These are phyloP conservation scores for Vittaforma corneae DNA, from an alignment of 371 early-diverging fungal genomes.

Conservation along the genomic window DNA sequence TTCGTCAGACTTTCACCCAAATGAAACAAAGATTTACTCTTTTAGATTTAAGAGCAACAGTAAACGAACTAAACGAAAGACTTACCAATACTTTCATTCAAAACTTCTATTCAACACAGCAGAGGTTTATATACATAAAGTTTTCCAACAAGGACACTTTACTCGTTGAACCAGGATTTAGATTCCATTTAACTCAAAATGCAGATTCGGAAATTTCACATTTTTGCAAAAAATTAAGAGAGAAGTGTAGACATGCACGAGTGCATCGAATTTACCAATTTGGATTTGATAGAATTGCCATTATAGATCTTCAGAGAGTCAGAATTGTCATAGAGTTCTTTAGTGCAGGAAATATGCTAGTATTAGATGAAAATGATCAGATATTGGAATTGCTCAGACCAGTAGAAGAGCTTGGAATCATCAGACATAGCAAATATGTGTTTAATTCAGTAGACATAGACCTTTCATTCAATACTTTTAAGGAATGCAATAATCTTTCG, in stretches of 20 bases:
- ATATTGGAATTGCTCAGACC: constrained; percentile 46
- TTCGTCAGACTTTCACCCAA: no score
- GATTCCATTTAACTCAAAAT: constrained; percentile 52
- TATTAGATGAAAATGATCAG: constrained; percentile 48
- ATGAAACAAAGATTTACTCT: constrained; percentile 59
- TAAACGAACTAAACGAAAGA: constrained; percentile 52
- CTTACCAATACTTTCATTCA: constrained; percentile 51
- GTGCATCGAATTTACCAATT: constrained; percentile 52
- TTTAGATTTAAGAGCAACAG: constrained; percentile 56
- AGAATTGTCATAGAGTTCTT: constrained; percentile 58
- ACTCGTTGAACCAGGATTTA: constrained; percentile 57
- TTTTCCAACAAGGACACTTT: constrained; percentile 57
- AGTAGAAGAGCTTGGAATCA: constrained; percentile 40
- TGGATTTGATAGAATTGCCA: constrained; percentile 57
- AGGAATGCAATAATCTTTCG: constrained; percentile 4
- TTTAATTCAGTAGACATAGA: constrained; percentile 46
- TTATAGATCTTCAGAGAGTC: constrained; percentile 40
- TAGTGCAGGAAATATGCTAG: constrained; percentile 57
- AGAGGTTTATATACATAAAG: constrained; percentile 52
- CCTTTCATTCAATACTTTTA: constrained; percentile 29
- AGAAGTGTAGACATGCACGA: constrained; percentile 41
- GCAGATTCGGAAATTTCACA: constrained; percentile 54
- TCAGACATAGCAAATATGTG: constrained; percentile 45
- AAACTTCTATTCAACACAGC: constrained; percentile 54
- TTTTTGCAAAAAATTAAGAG: constrained; percentile 53